Evolutionary conservation across 495 filamentous ascomycete species (phyloP), one percentile per base, ranked within the genome.

Genomic region (Podospora australis): DNA sequence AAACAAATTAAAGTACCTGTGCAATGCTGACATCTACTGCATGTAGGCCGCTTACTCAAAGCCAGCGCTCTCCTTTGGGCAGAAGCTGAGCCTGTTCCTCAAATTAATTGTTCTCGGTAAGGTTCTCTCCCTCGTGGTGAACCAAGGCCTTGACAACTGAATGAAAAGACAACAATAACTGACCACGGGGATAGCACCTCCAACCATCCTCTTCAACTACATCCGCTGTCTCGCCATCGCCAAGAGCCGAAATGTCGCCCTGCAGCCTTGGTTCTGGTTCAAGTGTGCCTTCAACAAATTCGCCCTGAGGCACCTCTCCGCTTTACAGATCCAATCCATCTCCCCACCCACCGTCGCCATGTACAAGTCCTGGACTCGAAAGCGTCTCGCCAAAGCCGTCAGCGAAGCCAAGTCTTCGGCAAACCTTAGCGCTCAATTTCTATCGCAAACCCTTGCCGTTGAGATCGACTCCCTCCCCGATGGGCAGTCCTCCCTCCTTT

Each of bases 401-500:
- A 7, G 21, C 6, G 20, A 14, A 1, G 8, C 22, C 17, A 44
- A 39, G 3, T 26, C 40, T 10, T 7, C n/a, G 36, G 8, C 28
- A 39, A 8, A 35, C 32, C 16, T 39, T 7, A 48, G 22, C 3
- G 41, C 28, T 2, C 25, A 41, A 17, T 58, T 50, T 44, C 44
- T 58, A 50, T 39, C 47, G 7, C 20, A 50, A 17, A 21, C 49
- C 29, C 44, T 62, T 9, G 4, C 42, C 4, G 9, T 40, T 16
- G 40, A 57, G 43, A 46, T 51, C 16, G 46, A 61, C 16, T 1
- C 29, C 19, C 54, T 58, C 11, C 49, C 54, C n/a, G 57, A 58
- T 30, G 54, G 57, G 16, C 21, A n/a, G 0, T 48, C 57, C 9
- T 56, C 58, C 0, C 20, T 67, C 19, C 39, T 64, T 19, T 68